These are phyloP conservation scores for Kondoa malvinella DNA, from an alignment of 768 basidiomycete genomes.

Conservation along the genomic window DNA sequence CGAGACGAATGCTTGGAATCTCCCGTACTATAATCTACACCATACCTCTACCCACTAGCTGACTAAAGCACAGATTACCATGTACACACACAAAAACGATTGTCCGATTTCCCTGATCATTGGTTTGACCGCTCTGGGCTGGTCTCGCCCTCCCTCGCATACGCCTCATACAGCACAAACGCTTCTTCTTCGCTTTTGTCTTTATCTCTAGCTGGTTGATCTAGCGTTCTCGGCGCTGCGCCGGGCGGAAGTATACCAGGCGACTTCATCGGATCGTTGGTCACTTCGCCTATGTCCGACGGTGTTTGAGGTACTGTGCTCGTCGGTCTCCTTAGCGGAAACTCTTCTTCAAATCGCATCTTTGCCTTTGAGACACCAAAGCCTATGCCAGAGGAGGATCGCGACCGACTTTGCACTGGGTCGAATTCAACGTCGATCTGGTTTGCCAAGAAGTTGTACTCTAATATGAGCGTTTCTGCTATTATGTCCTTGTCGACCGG, in stretches of 20 bases:
- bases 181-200: neutral
- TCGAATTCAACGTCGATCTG: neutral
- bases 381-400: neutral
- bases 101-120: neutral
- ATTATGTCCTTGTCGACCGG: neutral
- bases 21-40: no score
- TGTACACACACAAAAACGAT: neutral
- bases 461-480: neutral
- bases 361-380: neutral
- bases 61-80: neutral
- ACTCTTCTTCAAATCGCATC: neutral
- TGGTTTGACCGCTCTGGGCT: neutral
- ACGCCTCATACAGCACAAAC: neutral
- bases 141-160: neutral
- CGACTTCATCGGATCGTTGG: neutral
- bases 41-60: no score
- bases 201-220: neutral
- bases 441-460: neutral
- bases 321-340: neutral
- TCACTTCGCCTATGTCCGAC: neutral
- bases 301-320: neutral
- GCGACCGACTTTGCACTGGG: neutral
- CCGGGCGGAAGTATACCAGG: neutral
- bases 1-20: no score
- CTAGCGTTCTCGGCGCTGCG: neutral